These are phyloP conservation scores for Scytalidium lignicola DNA, from an alignment of 2,329 filamentous ascomycete genomes.

Conservation along the genomic window DNA sequence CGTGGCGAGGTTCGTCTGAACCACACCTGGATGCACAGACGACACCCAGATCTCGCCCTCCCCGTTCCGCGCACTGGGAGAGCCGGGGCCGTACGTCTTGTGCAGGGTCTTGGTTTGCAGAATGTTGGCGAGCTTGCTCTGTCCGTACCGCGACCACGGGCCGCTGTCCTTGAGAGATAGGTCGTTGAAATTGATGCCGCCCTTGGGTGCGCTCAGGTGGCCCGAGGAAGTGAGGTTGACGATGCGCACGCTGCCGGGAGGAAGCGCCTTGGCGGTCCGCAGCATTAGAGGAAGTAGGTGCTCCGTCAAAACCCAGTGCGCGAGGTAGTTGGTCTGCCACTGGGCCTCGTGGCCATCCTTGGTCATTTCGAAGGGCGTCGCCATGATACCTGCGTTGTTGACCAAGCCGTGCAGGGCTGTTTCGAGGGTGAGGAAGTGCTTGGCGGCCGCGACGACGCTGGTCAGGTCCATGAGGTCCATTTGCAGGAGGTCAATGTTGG, in stretches of 20 bases:
- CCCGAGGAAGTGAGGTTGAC: constrained; percentile 18
- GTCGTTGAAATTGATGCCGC: constrained; percentile 17
- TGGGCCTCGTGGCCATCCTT: constrained; percentile 33
- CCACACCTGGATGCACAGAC: constrained; percentile 33
- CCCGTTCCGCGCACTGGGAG: constrained; percentile 18
- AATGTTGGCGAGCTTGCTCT: constrained; percentile 41
- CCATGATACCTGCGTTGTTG: constrained; percentile 38
- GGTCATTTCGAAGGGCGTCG: constrained; percentile 25
- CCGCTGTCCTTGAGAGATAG: constrained; percentile 26
- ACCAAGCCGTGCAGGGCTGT: constrained; percentile 33
- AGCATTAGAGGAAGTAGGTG: constrained; percentile 18
- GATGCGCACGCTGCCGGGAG: constrained; percentile 18
- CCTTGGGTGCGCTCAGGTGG: constrained; percentile 14
- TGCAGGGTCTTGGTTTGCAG: constrained; percentile 34
- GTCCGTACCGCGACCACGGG: constrained; percentile 37
- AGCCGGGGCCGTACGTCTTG: constrained; percentile 29
- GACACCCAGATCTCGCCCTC: constrained; percentile 34
- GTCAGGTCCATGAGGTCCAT: constrained; percentile 32
- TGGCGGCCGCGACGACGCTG: constrained; percentile 28
- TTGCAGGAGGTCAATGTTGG: constrained; percentile 22
- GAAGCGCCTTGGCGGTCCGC: constrained; percentile 9
- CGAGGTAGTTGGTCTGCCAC: constrained; percentile 27
- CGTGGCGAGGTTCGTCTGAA: constrained; percentile 19
- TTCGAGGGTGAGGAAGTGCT: constrained; percentile 13
- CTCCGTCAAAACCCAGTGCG: constrained; percentile 21